phyloP scores from a whole-genome alignment of 2,329 filamentous ascomycete species.

The Cladobotryum protrusum region DNA sequence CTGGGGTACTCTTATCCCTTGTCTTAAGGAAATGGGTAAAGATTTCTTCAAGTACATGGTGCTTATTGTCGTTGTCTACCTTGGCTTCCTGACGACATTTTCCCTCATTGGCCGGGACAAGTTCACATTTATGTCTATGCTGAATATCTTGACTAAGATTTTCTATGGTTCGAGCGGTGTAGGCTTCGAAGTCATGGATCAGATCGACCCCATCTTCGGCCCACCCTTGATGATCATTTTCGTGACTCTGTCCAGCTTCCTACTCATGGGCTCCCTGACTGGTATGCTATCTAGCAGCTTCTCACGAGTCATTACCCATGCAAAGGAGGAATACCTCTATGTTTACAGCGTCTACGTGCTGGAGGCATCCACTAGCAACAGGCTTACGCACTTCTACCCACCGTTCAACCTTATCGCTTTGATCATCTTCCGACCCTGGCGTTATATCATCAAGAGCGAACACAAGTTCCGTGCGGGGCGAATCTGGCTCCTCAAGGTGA shows the following conservation, averaged over 20 bases:
- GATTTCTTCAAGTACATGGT: conserved; percentile 84
- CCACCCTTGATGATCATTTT: conserved; percentile 65
- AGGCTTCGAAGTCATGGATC: conserved; percentile 62
- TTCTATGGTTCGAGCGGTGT: conserved; percentile 73
- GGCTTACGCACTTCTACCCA: conserved; percentile 64
- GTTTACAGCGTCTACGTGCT: conserved; percentile 63
- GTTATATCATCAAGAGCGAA: conserved; percentile 60
- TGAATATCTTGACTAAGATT: conserved; percentile 70
- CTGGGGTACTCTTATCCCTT: conserved; percentile 84
- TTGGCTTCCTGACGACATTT: conserved; percentile 86
- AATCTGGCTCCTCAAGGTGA: conserved; percentile 56
- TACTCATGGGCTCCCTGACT: conserved; percentile 72
- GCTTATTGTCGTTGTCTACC: conserved; percentile 72
- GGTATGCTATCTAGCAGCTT: conserved; percentile 74
- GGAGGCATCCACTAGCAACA: conserved; percentile 61
- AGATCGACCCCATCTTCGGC: conserved; percentile 53
- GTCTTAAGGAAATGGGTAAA: conserved; percentile 89
- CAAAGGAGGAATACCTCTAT: conserved; percentile 71
- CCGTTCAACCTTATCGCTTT: conserved; percentile 71
- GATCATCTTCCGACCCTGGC: conserved; percentile 63
- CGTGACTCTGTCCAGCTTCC: conserved; percentile 68
- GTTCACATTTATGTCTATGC: conserved; percentile 62
- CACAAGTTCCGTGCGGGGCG: conserved; percentile 55
- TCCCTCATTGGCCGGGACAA: conserved; percentile 66
- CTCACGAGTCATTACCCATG: conserved; percentile 55